Percentiles rank a stretch among this genome's conserved stretches.
phyloP scores from a whole-genome alignment of 106 monocot species.

The Dendrobium huoshanense region DNA sequence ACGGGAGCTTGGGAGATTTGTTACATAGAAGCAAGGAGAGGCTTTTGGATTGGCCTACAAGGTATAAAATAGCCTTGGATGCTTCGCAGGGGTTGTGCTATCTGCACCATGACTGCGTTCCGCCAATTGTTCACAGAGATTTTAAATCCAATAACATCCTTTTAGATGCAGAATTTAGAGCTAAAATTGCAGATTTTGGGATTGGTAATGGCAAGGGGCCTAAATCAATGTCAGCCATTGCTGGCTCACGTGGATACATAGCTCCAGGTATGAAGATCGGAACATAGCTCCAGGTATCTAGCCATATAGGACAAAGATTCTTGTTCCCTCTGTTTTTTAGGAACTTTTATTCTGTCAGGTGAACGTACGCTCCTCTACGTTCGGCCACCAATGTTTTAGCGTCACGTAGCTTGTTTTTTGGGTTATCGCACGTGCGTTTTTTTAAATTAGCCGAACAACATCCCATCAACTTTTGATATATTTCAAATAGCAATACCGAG shows the following conservation, averaged over 20 bases:
- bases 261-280: slow-evolving; percentile 66
- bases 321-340: no score
- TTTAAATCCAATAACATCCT: slow-evolving; percentile 69
- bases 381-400: no score
- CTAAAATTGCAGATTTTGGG: slow-evolving; percentile 54
- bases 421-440: no score
- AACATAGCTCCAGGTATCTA: slow-evolving; percentile 58
- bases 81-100: slow-evolving; percentile 61
- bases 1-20: slow-evolving; percentile 77
- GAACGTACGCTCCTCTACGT: no score
- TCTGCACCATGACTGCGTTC: slow-evolving; percentile 57
- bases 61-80: slow-evolving; percentile 57
- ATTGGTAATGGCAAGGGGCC: slow-evolving; percentile 36
- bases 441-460: no score
- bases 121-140: slow-evolving; percentile 57
- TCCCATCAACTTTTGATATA: no score
- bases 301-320: no score
- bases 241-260: slow-evolving; percentile 55
- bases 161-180: slow-evolving; percentile 49
- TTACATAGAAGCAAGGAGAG: slow-evolving; percentile 50
- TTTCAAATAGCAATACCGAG: no score
- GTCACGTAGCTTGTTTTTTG: no score
- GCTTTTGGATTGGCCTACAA: slow-evolving; percentile 37
- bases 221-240: slow-evolving; percentile 51
- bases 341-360: no score